Evolutionary conservation across 345 rosid genomes (phyloP), one percentile per base, ranked within the genome.

Genomic region (Alliaria petiolata): DNA sequence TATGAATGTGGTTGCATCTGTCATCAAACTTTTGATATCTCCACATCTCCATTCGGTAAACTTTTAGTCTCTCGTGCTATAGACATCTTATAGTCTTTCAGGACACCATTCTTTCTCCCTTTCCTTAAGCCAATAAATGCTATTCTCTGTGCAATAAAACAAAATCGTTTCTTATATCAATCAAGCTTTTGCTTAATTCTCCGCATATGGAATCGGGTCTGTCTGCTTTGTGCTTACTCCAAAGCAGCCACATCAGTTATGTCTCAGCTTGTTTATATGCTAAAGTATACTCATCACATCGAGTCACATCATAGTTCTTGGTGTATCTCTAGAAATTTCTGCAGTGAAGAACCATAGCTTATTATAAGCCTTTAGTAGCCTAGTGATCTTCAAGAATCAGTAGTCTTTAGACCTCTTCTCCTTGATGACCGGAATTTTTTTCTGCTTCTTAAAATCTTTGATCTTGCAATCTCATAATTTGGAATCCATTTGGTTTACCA

Each of bases 91-190:
- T 80, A 83, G 67, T 68, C 55, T 72, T 19, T 52, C 81, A 83
- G 86, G 87, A 80, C 78, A 80, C 78, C 85, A 76, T 78, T 81
- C 86, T 81, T 75, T 69, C 66, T 76, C 8, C 73, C 64, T 72
- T 81, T 69, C 75, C 65, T 62, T 36, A n/a, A n/a, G 70, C 4
- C 26, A 17, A 62, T 69, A 46, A 55, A 69, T 62, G 47, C 54
- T 60, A 38, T 11, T 59, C 25, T 51, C 62, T 65, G 44, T 73
- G 71, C 77, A 66, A 58, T 66, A 74, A 57, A 49, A 73, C n/a
- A 59, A 65, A 74, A 39, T 46, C 52, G 19, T n/a, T 69, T 69
- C 25, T 30, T 65, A 15, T 72, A 33, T 65, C 58, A 60, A 39
- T 14, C 45, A 5, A 44, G 42, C 43, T n/a, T 65, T 64, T 73